Conservation (phyloP, 176 grass and related monocot species). For the Stipa capillata region DNA sequence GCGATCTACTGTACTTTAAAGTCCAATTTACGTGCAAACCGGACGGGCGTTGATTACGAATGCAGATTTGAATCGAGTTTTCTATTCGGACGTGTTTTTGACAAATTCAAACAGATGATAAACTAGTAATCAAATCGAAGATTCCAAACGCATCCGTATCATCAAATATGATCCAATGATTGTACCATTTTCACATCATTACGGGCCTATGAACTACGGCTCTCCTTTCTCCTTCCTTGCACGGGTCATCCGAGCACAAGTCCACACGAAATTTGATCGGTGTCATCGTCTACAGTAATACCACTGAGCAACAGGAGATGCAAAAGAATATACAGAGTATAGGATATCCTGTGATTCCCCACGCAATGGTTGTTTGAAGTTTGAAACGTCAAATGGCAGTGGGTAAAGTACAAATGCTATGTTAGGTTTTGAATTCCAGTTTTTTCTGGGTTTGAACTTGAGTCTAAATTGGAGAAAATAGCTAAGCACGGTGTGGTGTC, state of each 20-base stretch:
- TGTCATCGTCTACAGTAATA: background rate
- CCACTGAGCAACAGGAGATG: background rate
- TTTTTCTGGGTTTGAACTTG: background rate
- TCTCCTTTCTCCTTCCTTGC: background rate
- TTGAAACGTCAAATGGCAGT: background rate
- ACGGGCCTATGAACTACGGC: too few species aligned
- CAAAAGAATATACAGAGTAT: background rate
- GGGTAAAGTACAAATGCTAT: background rate
- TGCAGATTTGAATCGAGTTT: too few species aligned
- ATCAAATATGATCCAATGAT: background rate
- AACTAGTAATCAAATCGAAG: too few species aligned
- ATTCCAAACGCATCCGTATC: background rate
- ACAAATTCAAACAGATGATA: too few species aligned
- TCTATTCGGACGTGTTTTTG: too few species aligned
- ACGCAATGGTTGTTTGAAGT: background rate
- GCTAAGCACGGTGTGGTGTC: too few species aligned
- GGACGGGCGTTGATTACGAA: too few species aligned
- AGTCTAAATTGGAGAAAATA: too few species aligned
- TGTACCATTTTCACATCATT: background rate
- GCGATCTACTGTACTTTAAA: background rate
- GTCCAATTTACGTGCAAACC: background rate
- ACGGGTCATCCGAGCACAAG: background rate
- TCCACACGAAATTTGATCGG: slow-evolving; percentile 17
- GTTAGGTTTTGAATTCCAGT: background rate
- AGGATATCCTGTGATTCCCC: background rate